Evolutionary conservation across 2,329 filamentous ascomycete genomes (phyloP), one percentile per base, ranked within the genome.

Genomic region (Stenocarpella maydis): DNA sequence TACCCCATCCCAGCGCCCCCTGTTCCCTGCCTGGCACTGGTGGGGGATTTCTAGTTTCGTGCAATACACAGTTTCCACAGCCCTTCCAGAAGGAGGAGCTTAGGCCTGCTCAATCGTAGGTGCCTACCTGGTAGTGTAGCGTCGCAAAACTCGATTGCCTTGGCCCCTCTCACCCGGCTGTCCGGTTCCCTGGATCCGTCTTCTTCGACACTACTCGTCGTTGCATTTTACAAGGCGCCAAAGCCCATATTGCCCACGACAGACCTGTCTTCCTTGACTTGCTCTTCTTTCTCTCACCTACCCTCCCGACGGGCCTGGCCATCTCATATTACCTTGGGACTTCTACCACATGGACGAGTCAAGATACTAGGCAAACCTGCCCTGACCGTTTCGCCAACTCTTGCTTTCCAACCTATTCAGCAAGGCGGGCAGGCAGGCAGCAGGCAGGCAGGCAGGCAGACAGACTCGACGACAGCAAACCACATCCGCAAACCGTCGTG

Each of bases 1-100:
- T 34, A 34, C 31, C 4, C 31, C 31, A 34, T 34, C n/a, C n/a
- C 31, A 34, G 4, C 31, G 9, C 31, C 54, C 58, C 58, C 58
- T 49, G 58, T 34, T 37, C 58, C 58, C 49, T 63, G 58, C 37
- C 34, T 39, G 14, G 15, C 28, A 2, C 28, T 58, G 37, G 37
- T 58, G 41, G 41, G 58, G 58, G 47, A 28, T 28, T 63, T 43
- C 6, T 63, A 28, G 58, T 63, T 43, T 45, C 41, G 58, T 63
- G 58, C 41, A 63, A 63, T 34, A 61, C 55, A 5, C 39, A 43
- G 24, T 60, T 45, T 34, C 4, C 55, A 15, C 19, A 21, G 19
- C 31, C 2, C 52, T 37, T 63, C 43, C 26, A 63, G 58, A 21
- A 63, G 26, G 41, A 63, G 58, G 41, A 63, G 58, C 58, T 37